A percentile compares a stretch with the other conserved stretches of the same genome.
Conservation (phyloP, 805 yeast species). For the Cyberlindnera misumaiensis region DNA sequence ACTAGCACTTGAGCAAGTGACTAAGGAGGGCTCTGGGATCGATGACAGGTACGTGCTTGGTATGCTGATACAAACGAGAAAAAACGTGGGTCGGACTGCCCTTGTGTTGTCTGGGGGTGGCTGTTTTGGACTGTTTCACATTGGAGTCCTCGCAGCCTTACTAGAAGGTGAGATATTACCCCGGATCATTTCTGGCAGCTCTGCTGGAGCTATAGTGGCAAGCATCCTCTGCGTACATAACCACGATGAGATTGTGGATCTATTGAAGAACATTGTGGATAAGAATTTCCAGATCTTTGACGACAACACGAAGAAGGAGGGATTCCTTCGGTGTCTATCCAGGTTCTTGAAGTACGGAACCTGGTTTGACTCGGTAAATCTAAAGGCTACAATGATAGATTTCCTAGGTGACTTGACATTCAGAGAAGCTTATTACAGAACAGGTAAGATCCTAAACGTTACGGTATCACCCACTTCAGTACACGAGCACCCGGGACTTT, state of each 20-base stretch:
- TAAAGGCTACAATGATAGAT: constrained; percentile 66
- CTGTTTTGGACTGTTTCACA: constrained; percentile 85
- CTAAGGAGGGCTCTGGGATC: constrained; percentile 26
- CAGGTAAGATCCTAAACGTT: constrained; percentile 87
- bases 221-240: constrained; percentile 78
- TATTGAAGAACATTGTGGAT: constrained; percentile 43
- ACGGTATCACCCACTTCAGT: constrained; percentile 89
- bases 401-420: constrained; percentile 88
- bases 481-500: constrained; percentile 83
- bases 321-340: constrained; percentile 41
- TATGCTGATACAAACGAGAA: constrained; percentile 79
- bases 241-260: constrained; percentile 55
- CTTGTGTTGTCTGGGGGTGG: constrained; percentile 95
- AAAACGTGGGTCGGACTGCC: constrained; percentile 91
- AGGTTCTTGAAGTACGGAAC: constrained; percentile 78
- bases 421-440: constrained; percentile 88
- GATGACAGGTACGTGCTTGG: constrained; percentile 69
- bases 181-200: constrained; percentile 83
- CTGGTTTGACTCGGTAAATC: constrained; percentile 71
- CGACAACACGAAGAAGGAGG: constrained; percentile 30
- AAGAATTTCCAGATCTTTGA: constrained; percentile 48
- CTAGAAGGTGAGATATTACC: constrained; percentile 74
- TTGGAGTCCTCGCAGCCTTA: constrained; percentile 82
- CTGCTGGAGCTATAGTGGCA: constrained; percentile 95
- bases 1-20: constrained; percentile 27